Evolutionary conservation across 2,329 filamentous ascomycete genomes (phyloP), one percentile per base, ranked within the genome.

Genomic region (Aspergillus awamori): DNA sequence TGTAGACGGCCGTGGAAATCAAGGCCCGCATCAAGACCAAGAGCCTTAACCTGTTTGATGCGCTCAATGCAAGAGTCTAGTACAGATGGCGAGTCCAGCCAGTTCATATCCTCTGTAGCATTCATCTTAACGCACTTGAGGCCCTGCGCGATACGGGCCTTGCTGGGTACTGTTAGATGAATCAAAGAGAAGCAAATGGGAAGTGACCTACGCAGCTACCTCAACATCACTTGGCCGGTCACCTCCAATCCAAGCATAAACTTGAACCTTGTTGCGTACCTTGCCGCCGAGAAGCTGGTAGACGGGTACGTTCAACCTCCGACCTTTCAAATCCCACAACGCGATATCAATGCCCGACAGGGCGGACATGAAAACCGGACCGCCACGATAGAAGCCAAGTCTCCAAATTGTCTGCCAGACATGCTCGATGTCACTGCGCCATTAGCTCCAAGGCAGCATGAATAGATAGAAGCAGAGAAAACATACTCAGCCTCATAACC

Each of bases 1-100:
- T 93, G 90, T 0, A 92, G 79, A 10, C 89, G 85, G 2, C 90
- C 91, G 71, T 93, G 91, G 74, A 93, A 93, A 68, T 93, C 91
- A 24, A 93, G 81, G 1, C 87, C 91, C 0, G 84, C 89, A 58
- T 93, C 89, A 66, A 94, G 83, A 1, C 89, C 89, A 0, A 91
- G 76, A 0, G 82, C 81, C 71, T 89, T 91, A 7, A 93, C 90
- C 0, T 84, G 80, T 65, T 88, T 87, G 13, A 93, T 79, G 2
- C 90, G 82, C 60, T 90, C 85, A 2, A 92, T 86, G 48, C 85
- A 87, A 4, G 83, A 79, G 48, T 89, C 82, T 0, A 93, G 80
- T 0, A 82, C 81, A 0, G 82, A 79, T 0, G 90, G 90, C 1
- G 88, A 89, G 73, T 93, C 91, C 0, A 93, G 83, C 89, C 89